Evolutionary conservation across 2,329 filamentous ascomycete species (phyloP).

Genomic region (Didymosphaeria variabile): DNA sequence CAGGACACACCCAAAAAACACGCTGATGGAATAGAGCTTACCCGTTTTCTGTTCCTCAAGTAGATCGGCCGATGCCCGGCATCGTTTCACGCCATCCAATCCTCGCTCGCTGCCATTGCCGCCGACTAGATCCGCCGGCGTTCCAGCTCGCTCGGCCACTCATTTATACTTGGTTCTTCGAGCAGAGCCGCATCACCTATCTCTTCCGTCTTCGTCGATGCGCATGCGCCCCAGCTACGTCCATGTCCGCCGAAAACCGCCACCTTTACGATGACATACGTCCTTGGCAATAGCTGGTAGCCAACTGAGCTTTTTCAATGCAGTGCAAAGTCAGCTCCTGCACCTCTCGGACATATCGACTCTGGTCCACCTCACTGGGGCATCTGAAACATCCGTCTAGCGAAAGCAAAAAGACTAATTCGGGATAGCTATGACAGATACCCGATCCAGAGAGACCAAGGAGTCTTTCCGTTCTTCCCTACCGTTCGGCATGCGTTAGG

Average conservation of each 20-base stretch:
- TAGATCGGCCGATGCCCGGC: slow-evolving; percentile 7
- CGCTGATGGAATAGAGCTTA: slow-evolving; percentile 23
- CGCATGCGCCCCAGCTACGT: slow-evolving; percentile 17
- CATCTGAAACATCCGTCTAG: background rate
- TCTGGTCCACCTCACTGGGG: background rate
- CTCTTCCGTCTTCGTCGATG: slow-evolving; percentile 21
- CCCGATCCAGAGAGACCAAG: background rate
- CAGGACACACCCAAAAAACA: background rate
- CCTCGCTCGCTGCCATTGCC: slow-evolving; percentile 19
- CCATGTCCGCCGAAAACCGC: slow-evolving; percentile 2
- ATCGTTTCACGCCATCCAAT: slow-evolving; percentile 15
- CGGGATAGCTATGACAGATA: background rate
- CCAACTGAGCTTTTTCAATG: background rate
- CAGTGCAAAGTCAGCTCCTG: background rate
- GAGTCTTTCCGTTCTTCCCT: slow-evolving; percentile 9
- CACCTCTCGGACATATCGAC: background rate
- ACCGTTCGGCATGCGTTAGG: slow-evolving; percentile 16
- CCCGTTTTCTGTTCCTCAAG: slow-evolving; percentile 19
- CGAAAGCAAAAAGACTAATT: background rate
- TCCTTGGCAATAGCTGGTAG: background rate
- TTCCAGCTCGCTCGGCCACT: slow-evolving; percentile 21
- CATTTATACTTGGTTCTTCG: slow-evolving; percentile 23
- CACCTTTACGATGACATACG: background rate
- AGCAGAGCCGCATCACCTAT: slow-evolving; percentile 32
- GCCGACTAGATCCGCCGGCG: slow-evolving; percentile 17